Conservation (phyloP, 108 stramenopile genomes). For the Cyclotella baltica region DNA sequence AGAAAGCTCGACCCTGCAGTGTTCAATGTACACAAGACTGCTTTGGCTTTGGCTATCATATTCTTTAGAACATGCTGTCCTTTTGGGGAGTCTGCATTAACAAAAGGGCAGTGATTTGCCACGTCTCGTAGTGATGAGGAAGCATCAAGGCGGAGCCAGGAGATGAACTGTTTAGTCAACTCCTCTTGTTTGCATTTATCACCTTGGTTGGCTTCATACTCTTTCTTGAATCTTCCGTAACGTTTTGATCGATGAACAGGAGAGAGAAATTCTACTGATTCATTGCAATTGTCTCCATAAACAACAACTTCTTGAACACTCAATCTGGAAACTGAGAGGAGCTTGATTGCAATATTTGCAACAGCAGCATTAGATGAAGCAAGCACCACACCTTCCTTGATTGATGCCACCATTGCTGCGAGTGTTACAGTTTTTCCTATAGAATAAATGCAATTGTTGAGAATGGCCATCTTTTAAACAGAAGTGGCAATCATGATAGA, state of each 20-base stretch:
- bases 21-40: conserved; percentile 26
- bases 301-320: conserved; percentile 16
- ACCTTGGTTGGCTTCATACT: neutral
- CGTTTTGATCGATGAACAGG: conserved; percentile 13
- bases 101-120: neutral
- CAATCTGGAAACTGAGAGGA: neutral
- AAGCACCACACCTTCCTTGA: neutral
- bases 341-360: conserved; percentile 25
- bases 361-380: conserved; percentile 26
- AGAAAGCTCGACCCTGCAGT: conserved; percentile 24
- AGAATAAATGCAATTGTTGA: neutral
- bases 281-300: conserved; percentile 42
- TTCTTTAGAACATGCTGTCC: neutral
- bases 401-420: conserved; percentile 16
- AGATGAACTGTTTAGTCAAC: neutral
- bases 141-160: conserved; percentile 14
- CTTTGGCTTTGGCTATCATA: conserved; percentile 5
- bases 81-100: neutral
- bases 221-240: conserved; percentile 8
- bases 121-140: neutral
- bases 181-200: neutral
- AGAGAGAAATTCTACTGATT: conserved; percentile 38
- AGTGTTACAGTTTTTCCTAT: conserved; percentile 10
- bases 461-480: neutral
- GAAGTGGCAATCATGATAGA: neutral